Percentiles rank a stretch among this genome's conserved stretches.
These are phyloP conservation scores for Cyberlindnera xishuangbannaensis DNA, from an alignment of 805 yeast genomes.

Conservation along the genomic window DNA sequence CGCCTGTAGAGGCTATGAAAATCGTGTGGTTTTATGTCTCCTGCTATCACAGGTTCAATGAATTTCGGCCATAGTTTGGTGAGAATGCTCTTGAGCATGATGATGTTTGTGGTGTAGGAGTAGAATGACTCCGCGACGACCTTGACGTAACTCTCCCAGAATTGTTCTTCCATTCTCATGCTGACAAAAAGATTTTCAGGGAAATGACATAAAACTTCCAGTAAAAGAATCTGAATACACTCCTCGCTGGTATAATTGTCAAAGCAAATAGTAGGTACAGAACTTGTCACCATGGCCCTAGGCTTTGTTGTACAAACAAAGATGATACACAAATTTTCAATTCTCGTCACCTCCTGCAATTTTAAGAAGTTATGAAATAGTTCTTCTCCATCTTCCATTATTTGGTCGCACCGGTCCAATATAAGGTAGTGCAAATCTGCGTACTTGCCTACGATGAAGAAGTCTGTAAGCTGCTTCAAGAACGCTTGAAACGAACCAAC, in stretches of 20 bases:
- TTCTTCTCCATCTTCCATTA: constrained; percentile 20
- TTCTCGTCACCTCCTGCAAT: constrained; percentile 16
- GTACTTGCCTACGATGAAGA: constrained; percentile 10
- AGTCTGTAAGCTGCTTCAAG: constrained; percentile 12
- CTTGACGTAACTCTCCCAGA: constrained; percentile 21
- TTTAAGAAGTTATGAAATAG: constrained; percentile 15
- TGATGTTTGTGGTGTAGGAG: constrained; percentile 20
- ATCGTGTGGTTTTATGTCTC: constrained; percentile 12
- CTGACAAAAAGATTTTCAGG: constrained; percentile 4
- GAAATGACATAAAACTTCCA: constrained; percentile 8
- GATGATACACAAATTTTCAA: constrained; percentile 17
- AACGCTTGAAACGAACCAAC: constrained; percentile 21
- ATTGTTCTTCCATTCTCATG: constrained; percentile 2
- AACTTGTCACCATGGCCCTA: constrained; percentile 14
- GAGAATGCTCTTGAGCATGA: constrained; percentile 14
- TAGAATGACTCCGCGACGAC: constrained; percentile 22
- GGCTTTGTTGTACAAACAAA: constrained; percentile 18
- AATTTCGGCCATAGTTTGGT: constrained; percentile 21
- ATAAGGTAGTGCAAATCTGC: constrained; percentile 20
- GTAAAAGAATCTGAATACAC: constrained; percentile 7
- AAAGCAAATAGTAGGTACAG: constrained; percentile 18
- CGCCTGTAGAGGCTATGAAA: constrained; percentile 26
- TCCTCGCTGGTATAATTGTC: constrained; percentile 15
- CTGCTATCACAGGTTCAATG: constrained; percentile 14
- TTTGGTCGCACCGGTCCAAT: constrained; percentile 21